phyloP scores from a whole-genome alignment of 352 stramenopile genomes.

The Saprolegnia parasitica region DNA sequence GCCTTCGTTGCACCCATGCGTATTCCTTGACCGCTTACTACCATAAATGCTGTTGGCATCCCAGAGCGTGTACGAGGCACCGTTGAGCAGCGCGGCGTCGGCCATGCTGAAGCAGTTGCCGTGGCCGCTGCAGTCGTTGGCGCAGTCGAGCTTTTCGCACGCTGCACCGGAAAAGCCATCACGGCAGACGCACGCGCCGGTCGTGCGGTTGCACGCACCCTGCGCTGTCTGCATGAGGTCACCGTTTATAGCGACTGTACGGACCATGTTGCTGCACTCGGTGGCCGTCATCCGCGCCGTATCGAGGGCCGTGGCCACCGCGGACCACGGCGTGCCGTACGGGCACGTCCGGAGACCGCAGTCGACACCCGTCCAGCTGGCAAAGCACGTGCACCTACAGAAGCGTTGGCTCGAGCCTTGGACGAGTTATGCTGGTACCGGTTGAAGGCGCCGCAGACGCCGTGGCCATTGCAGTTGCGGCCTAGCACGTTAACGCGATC shows the following conservation, averaged over 20 bases:
- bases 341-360: conserved; percentile 79
- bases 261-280: conserved; percentile 56
- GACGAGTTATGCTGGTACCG: conserved; percentile 36
- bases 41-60: conserved; percentile 78
- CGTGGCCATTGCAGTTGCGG: conserved; percentile 56
- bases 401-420: conserved; percentile 7
- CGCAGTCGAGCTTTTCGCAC: conserved; percentile 67
- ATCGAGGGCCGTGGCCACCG: conserved; percentile 45
- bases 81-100: conserved; percentile 48
- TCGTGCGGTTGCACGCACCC: conserved; percentile 70
- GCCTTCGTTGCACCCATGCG: neutral
- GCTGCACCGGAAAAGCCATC: conserved; percentile 58
- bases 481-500: neutral
- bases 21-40: neutral
- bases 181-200: conserved; percentile 77
- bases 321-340: conserved; percentile 51
- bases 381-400: conserved; percentile 78
- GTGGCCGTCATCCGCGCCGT: conserved; percentile 37
- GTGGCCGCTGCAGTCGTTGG: conserved; percentile 82
- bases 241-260: conserved; percentile 1
- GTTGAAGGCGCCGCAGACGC: conserved; percentile 50
- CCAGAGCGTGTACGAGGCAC: conserved; percentile 61
- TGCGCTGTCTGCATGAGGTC: conserved; percentile 6
- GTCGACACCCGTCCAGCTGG: conserved; percentile 83
- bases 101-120: conserved; percentile 83